Base-by-base conservation (phyloP, 1,139 yeast species). In the Protomyces macrosporus region DNA sequence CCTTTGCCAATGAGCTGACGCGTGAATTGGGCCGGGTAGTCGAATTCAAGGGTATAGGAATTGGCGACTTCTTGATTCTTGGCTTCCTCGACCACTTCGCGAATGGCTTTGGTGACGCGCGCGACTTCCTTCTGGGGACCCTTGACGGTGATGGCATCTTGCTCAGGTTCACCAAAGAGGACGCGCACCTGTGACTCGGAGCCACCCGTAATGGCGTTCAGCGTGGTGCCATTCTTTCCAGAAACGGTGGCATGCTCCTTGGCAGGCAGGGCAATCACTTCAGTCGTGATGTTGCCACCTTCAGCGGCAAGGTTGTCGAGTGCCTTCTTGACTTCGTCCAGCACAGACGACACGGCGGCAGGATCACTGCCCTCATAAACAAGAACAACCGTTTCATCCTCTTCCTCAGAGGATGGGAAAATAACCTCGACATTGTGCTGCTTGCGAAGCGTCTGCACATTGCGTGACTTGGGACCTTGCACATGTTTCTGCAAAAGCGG, bases 1-100 rank as follows among this genome's bases (percentile, higher is more conserved):
- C 84, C 88, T 74, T 87, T 88, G 69, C 98, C 99, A 74, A 95
- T 90, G 65, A 95, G 80, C 75, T 95, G 85, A 52, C 95, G 82
- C 66, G 91, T 79, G 56, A 84, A 82, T 65, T 81, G 78, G 1
- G 84, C 75, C 66, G 97, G 96, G 71, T 90, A 85, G 54, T 78
- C 79, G 69, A 84, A 76, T 51, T 81, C 77, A 32, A 84, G 75
- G 60, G 79, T 76, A 75, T 82, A 88, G 60, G 82, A 82, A 66
- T 85, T 82, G 35, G 84, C 82, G 64, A 78, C 79, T 66, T 82
- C 86, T 70, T 83, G 81, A 70, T 85, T 85, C 71, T 83, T 82
- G 60, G 87, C 84, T 68, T 88, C 93, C 63, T 80, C 81, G 67
- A 88, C 77, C 9, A 84, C 80, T 63, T 78, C 75, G 51, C 77